Conservation (phyloP, 192 early-diverging fungal genomes). For the Coemansia umbellata region DNA sequence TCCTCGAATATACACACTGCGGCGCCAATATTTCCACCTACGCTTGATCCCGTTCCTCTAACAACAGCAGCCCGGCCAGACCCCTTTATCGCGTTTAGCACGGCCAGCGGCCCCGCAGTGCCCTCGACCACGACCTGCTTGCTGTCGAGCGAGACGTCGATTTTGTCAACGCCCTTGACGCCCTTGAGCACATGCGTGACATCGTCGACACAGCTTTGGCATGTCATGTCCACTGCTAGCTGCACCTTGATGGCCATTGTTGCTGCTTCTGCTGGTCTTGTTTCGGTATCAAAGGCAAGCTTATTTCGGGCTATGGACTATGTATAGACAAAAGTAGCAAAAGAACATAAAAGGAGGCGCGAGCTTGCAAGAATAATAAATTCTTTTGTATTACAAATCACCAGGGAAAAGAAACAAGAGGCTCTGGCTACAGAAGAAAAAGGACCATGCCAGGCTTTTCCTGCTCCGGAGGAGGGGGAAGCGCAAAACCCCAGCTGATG, state of each 20-base stretch:
- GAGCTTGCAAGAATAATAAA: no score
- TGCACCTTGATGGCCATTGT: conserved; percentile 57
- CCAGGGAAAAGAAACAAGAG: no score
- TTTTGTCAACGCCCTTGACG: conserved; percentile 57
- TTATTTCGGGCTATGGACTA: no score
- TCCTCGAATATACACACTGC: conserved; percentile 90
- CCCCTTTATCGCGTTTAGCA: conserved; percentile 62
- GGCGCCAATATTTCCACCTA: conserved; percentile 61
- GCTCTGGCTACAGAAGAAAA: no score
- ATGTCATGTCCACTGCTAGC: conserved; percentile 85
- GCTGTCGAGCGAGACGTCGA: conserved; percentile 62
- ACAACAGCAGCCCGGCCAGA: conserved; percentile 74
- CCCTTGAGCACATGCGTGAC: conserved; percentile 56
- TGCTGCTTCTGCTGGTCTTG: neutral
- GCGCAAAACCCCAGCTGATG: no score
- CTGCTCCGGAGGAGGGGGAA: no score
- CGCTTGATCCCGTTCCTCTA: conserved; percentile 67
- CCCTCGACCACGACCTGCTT: conserved; percentile 77
- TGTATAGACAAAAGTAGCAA: no score
- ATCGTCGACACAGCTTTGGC: conserved; percentile 70
- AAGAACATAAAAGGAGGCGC: no score
- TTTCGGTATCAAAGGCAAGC: no score
- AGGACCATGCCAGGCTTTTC: no score
- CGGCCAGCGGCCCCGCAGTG: conserved; percentile 42
- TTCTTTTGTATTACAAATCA: no score